Percentiles rank a stretch among this genome's conserved stretches.
Evolutionary conservation across 306 rosid species (phyloP).

Genomic region (Sechiopsis laciniata): DNA sequence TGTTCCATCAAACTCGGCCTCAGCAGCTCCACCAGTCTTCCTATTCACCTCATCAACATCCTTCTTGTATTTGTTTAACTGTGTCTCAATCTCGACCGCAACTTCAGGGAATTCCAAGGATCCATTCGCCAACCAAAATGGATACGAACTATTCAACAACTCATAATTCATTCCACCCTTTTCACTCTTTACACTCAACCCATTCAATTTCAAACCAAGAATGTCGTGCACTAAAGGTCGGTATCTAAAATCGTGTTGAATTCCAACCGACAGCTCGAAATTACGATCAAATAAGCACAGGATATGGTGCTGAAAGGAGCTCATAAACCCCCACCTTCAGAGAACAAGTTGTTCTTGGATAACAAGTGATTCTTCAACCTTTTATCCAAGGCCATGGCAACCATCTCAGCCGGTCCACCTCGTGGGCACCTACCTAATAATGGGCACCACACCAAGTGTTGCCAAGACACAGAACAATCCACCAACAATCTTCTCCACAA

Average conservation of each 20-base stretch:
- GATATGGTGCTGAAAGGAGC: conserved; percentile 81
- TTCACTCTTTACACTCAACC: conserved; percentile 80
- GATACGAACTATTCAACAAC: conserved; percentile 69
- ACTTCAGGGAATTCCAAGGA: conserved; percentile 85
- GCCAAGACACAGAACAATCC: conserved; percentile 90
- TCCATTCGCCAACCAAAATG: conserved; percentile 85
- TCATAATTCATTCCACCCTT: conserved; percentile 85
- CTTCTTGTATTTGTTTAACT: conserved; percentile 74
- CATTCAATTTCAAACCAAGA: conserved; percentile 79
- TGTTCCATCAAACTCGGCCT: no score
- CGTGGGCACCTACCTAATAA: conserved; percentile 74
- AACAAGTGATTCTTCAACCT: conserved; percentile 79
- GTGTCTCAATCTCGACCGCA: conserved; percentile 89
- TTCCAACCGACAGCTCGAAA: conserved; percentile 79
- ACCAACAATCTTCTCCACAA: conserved; percentile 60
- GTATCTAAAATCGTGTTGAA: conserved; percentile 93
- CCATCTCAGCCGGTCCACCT: conserved; percentile 98
- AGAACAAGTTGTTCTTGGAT: conserved; percentile 78
- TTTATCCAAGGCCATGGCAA: conserved; percentile 82
- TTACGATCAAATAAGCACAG: conserved; percentile 86
- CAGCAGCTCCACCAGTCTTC: conserved; percentile 75
- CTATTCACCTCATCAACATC: conserved; percentile 96
- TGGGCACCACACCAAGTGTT: conserved; percentile 71
- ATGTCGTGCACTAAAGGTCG: conserved; percentile 82
- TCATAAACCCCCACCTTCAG: conserved; percentile 61